A percentile compares a stretch with the other conserved stretches of the same genome.
phyloP scores from a whole-genome alignment of 2,329 filamentous ascomycete species.

The Thielaviopsis euricoi region DNA sequence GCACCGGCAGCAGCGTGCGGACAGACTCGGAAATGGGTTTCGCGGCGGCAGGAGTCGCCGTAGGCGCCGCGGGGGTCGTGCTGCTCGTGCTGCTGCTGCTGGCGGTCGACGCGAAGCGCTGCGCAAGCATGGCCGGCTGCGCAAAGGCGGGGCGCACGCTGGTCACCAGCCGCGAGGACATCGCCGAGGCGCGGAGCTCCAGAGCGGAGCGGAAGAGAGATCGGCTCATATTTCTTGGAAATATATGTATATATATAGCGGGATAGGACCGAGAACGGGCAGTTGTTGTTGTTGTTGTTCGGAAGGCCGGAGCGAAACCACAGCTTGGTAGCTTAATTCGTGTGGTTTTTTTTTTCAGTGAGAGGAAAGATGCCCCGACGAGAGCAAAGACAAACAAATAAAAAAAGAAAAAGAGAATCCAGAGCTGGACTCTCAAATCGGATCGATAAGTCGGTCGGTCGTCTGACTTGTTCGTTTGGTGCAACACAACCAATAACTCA shows the following conservation, averaged over 20 bases:
- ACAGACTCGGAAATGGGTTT: slow-evolving; percentile 34
- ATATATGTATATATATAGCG: neutral
- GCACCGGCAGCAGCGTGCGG: slow-evolving; percentile 47
- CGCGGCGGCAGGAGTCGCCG: slow-evolving; percentile 31
- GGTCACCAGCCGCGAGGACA: slow-evolving; percentile 19
- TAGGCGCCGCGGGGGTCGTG: slow-evolving; percentile 15
- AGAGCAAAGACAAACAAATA: no score
- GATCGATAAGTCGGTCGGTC: no score
- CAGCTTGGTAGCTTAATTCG: no score
- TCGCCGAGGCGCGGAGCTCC: slow-evolving; percentile 35
- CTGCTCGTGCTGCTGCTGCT: slow-evolving; percentile 18
- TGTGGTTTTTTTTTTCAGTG: no score
- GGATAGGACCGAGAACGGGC: neutral
- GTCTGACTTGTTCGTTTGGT: no score
- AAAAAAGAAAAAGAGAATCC: neutral
- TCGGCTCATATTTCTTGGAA: slow-evolving; percentile 38
- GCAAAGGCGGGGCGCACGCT: slow-evolving; percentile 28
- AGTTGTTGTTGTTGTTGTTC: no score
- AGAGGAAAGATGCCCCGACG: no score
- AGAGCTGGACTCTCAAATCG: no score
- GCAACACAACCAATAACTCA: no score
- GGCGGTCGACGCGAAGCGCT: slow-evolving; percentile 17
- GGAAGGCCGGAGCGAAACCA: no score
- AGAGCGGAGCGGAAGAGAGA: slow-evolving; percentile 46
- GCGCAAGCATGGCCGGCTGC: slow-evolving; percentile 30